Conservation (phyloP, 179 eudicot species). For the Monotropa hypopitys region DNA sequence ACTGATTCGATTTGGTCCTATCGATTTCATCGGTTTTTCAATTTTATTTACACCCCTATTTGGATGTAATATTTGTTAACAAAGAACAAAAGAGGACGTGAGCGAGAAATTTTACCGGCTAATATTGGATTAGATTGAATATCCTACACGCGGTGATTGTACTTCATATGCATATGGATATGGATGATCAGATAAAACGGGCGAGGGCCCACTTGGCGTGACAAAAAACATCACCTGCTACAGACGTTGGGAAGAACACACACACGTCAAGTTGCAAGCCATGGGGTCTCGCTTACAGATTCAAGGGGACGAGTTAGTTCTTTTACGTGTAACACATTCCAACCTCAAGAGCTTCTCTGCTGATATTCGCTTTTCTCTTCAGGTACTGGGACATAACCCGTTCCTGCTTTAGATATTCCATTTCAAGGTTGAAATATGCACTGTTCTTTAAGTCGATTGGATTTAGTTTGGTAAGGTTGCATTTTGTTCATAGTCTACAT, state of each 20-base stretch:
- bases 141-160: no score
- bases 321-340: conserved; percentile 61
- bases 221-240: background rate
- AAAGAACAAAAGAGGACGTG: no score
- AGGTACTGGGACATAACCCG: conserved; percentile 26
- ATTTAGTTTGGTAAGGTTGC: background rate
- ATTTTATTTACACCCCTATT: no score
- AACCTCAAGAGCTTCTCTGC: conserved; percentile 66
- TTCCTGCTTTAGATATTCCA: background rate
- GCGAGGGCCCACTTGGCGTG: background rate
- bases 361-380: conserved; percentile 63
- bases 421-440: background rate
- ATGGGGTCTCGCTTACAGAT: conserved; percentile 58
- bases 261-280: background rate
- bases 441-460: background rate
- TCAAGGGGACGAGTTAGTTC: conserved; percentile 60
- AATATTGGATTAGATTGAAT: no score
- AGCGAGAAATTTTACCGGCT: no score
- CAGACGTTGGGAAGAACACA: background rate
- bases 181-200: background rate
- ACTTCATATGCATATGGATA: background rate
- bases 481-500: background rate
- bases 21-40: no score
- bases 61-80: no score
- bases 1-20: no score